A percentile compares a stretch with the other conserved stretches of the same genome.
Evolutionary conservation across 2,329 filamentous ascomycete genomes (phyloP).

Genomic region (Delphinella strobiligena): DNA sequence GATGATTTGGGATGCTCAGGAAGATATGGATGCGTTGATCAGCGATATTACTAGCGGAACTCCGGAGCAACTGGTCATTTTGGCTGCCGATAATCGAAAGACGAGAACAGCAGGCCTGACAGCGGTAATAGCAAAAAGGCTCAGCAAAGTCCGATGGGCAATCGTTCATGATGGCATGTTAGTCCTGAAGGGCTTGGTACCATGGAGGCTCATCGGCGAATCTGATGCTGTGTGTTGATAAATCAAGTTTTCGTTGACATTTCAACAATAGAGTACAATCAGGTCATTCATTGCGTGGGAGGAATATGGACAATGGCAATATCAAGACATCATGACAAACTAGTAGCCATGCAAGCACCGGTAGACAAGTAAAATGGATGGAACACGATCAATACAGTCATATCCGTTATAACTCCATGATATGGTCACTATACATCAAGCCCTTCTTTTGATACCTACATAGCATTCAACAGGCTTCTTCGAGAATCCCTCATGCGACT

Average conservation of each 20-base stretch:
- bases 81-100: conserved; percentile 25
- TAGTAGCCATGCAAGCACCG: too few species aligned
- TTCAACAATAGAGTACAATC: too few species aligned
- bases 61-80: conserved; percentile 23
- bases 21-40: conserved; percentile 36
- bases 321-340: too few species aligned
- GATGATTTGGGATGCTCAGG: conserved; percentile 38
- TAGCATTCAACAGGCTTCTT: conserved; percentile 19
- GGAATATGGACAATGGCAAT: too few species aligned
- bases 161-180: conserved; percentile 51
- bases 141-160: conserved; percentile 48
- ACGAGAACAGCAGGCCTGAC: conserved; percentile 41
- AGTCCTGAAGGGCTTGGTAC: conserved; percentile 35
- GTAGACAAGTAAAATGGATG: too few species aligned
- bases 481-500: conserved; percentile 24
- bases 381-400: too few species aligned
- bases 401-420: too few species aligned
- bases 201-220: conserved; percentile 24
- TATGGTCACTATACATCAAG: neutral
- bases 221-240: conserved; percentile 7
- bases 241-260: too few species aligned
- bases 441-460: conserved; percentile 15
- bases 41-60: conserved; percentile 28
- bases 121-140: conserved; percentile 41
- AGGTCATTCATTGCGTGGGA: too few species aligned